These are phyloP conservation scores for Tubosaeta sp. DNA, from an alignment of 768 basidiomycete species.

Conservation along the genomic window DNA sequence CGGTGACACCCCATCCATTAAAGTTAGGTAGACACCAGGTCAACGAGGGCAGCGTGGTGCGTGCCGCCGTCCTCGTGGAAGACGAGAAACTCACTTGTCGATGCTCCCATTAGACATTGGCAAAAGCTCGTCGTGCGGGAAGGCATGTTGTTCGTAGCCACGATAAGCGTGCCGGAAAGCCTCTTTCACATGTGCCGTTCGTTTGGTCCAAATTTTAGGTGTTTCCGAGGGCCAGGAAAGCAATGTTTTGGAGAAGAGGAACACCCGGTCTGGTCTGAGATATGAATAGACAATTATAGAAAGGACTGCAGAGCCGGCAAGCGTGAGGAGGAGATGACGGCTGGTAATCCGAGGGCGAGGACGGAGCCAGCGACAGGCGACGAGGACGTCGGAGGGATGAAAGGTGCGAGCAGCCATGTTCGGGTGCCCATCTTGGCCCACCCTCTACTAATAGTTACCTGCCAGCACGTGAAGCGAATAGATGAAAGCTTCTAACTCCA, in stretches of 20 bases:
- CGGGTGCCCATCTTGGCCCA: too few relatives aligned
- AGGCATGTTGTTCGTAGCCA: slow-evolving; percentile 60
- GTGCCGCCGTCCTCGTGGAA: neutral
- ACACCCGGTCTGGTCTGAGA: neutral
- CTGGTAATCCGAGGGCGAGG: slow-evolving; percentile 8
- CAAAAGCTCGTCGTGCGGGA: slow-evolving; percentile 57
- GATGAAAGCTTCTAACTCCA: too few relatives aligned
- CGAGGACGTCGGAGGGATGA: neutral
- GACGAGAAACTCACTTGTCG: slow-evolving; percentile 45
- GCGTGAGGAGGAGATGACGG: slow-evolving; percentile 15
- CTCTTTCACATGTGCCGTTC: slow-evolving; percentile 53
- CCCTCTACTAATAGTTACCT: too few relatives aligned
- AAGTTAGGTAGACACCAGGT: slow-evolving; percentile 41
- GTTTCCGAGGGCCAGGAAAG: slow-evolving; percentile 4
- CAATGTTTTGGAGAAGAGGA: neutral
- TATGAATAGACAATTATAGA: slow-evolving; percentile 17
- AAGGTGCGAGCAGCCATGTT: too few relatives aligned
- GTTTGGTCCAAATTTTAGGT: slow-evolving; percentile 42
- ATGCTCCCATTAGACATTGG: slow-evolving; percentile 45
- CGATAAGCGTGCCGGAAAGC: slow-evolving; percentile 66
- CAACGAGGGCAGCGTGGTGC: neutral
- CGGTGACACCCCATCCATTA: slow-evolving; percentile 76
- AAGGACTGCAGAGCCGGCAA: slow-evolving; percentile 6
- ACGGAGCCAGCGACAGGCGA: neutral
- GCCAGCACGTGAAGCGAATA: too few relatives aligned